These are phyloP conservation scores for Arthrobotrys entomopaga DNA, from an alignment of 2,329 filamentous ascomycete species.

Conservation along the genomic window DNA sequence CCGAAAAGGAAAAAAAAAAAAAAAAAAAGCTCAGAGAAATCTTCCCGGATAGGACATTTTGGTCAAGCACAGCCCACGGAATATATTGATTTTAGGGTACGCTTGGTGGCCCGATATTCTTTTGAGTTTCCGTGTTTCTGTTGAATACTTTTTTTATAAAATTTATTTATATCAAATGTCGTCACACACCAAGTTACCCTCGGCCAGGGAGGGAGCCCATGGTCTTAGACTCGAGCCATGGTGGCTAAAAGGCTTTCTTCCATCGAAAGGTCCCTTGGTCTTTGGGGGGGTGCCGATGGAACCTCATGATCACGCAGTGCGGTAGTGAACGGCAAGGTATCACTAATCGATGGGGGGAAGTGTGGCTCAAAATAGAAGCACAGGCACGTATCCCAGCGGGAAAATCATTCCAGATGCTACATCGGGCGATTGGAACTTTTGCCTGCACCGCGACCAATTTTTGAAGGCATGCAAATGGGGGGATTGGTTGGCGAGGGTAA, in stretches of 20 bases:
- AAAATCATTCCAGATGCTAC: conserved; percentile 51
- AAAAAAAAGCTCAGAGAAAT: conserved; percentile 1
- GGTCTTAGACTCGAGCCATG: not conserved
- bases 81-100: not conserved
- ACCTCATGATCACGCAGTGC: conserved; percentile 38
- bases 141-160: too few species aligned
- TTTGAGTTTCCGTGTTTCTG: too few species aligned
- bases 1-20: not conserved
- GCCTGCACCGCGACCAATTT: conserved; percentile 32
- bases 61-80: conserved; percentile 14
- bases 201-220: too few species aligned
- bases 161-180: conserved; percentile 15
- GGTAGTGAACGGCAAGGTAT: conserved; percentile 35
- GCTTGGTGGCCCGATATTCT: not conserved
- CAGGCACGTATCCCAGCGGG: conserved; percentile 23
- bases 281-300: conserved; percentile 18
- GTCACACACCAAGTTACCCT: conserved; percentile 40
- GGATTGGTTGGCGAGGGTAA: conserved; percentile 17
- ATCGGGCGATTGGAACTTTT: conserved; percentile 14
- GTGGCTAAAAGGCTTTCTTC: conserved; percentile 23
- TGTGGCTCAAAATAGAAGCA: conserved; percentile 47
- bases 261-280: too few species aligned
- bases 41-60: conserved; percentile 18
- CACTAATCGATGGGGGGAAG: conserved; percentile 39
- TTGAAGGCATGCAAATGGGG: conserved; percentile 21